Base-by-base conservation (phyloP, 129 eudicot genomes). In the Artemisia argyi region DNA sequence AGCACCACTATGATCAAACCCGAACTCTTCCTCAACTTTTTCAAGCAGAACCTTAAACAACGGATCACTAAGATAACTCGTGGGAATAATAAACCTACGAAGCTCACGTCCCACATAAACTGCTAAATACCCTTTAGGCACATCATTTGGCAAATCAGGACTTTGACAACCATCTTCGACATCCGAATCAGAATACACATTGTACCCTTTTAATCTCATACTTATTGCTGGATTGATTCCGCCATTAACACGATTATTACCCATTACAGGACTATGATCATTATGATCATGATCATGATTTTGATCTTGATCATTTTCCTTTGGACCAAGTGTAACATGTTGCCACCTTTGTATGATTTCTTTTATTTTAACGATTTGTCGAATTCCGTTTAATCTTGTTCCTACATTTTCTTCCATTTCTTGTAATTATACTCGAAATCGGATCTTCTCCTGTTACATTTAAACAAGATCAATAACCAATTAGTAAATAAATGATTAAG, bases 21-120 rank as follows among this genome's bases (percentile, higher is more conserved):
- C 97, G 63, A 87, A 92, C 78, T 92, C 97, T 49, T 92, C 97
- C 76, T 89, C 96, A 48, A 83, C 98, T 61, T 92, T 92, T 68
- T 92, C 95, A 3, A 92, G 86, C 78, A 92, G 64, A 17, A 92
- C 90, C 76, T 92, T 92, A 58, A 89, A 92, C 72, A 89, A 50
- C 0, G 96, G 94, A 60, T 89, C 91, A 50, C 96, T 83, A 54
- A 92, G 95, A 67, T 92, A 92, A 56, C 86, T 83, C 7, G 96
- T 92, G 0, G 98, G 98, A 32, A 92, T 92, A 14, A 89, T 92
- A 74, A 89, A 92, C 81, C 98, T 85, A 56, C 96, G 82, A 28
- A 83, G 95, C 91, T 92, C 96, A 1, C 84, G 83, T 0, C 96
- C 98, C 6, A 89, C 98, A 57, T 92, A 92, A 9, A 92, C 98